Evolutionary conservation across 768 basidiomycete species (phyloP).

Genomic region (Sarcomyxa edulis): DNA sequence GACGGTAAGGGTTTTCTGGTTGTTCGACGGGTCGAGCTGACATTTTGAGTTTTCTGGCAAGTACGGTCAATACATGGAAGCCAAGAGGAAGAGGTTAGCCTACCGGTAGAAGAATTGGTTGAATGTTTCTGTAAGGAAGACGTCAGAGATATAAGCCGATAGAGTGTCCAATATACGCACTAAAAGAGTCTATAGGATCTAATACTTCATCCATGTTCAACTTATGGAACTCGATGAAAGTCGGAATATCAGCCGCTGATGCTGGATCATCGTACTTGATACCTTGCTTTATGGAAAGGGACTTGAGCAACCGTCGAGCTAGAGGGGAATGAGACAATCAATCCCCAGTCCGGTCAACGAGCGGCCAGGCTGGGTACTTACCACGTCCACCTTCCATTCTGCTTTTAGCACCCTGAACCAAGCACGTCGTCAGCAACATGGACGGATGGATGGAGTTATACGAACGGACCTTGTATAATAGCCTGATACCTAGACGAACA

Average conservation of each 20-base stretch:
- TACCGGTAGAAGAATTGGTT: constrained; percentile 88
- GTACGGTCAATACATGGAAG: constrained; percentile 7
- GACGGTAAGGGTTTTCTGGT: constrained; percentile 67
- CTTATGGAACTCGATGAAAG: constrained; percentile 88
- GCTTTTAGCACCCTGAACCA: constrained; percentile 65
- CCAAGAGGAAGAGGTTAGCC: constrained; percentile 1
- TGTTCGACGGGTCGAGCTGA: constrained; percentile 70
- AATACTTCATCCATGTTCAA: constrained; percentile 78
- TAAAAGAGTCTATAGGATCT: constrained; percentile 80
- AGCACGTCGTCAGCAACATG: background rate
- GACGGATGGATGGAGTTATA: background rate
- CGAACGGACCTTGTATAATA: constrained; percentile 71
- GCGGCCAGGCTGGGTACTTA: constrained; percentile 23
- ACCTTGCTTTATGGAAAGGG: constrained; percentile 90
- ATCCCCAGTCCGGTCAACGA: background rate
- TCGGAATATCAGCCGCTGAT: constrained; percentile 77
- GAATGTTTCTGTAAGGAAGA: constrained; percentile 62
- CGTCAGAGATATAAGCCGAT: background rate
- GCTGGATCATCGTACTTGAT: constrained; percentile 86
- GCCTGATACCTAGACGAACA: constrained; percentile 85
- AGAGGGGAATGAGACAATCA: constrained; percentile 2
- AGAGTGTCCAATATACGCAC: too few species aligned
- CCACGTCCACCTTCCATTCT: constrained; percentile 88
- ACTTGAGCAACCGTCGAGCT: constrained; percentile 83
- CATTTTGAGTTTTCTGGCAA: constrained; percentile 74